A percentile compares a stretch with the other conserved stretches of the same genome.
phyloP scores from a whole-genome alignment of 192 early-diverging fungal genomes.

The Allomyces arbusculus region DNA sequence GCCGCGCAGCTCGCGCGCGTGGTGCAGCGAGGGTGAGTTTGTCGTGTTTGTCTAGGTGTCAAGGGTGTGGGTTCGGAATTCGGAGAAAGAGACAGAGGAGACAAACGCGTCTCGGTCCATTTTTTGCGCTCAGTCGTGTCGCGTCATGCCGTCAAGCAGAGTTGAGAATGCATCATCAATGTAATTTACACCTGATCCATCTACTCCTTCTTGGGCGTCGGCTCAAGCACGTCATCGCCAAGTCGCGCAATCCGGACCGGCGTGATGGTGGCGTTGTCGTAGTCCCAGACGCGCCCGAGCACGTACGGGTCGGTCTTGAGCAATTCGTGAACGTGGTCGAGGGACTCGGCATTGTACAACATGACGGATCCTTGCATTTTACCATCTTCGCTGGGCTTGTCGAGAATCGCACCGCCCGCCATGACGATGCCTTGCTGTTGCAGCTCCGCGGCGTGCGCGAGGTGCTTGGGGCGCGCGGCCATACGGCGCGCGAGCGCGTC shows the following conservation, averaged over 20 bases:
- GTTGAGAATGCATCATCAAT: too few species aligned
- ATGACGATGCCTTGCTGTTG: background rate
- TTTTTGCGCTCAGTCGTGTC: too few species aligned
- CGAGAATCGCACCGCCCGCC: background rate
- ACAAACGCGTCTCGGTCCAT: too few species aligned
- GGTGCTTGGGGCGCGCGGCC: background rate
- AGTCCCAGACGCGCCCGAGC: background rate
- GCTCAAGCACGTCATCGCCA: background rate
- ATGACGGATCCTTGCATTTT: background rate
- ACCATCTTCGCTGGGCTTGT: background rate
- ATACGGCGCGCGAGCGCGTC: constrained; percentile 1
- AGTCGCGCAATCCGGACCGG: background rate
- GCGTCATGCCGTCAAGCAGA: too few species aligned
- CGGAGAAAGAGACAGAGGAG: too few species aligned
- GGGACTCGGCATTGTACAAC: background rate
- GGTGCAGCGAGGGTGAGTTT: too few species aligned
- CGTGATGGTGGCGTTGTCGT: background rate
- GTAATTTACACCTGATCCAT: too few species aligned
- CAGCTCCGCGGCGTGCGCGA: background rate
- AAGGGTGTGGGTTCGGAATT: too few species aligned
- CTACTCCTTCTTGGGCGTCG: too few species aligned
- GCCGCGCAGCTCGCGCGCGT: too few species aligned
- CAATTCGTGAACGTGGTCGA: background rate
- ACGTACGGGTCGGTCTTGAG: constrained; percentile 1
- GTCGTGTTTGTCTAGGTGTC: too few species aligned